phyloP scores from a whole-genome alignment of 805 yeast genomes.

The Suhomyces faveliae region DNA sequence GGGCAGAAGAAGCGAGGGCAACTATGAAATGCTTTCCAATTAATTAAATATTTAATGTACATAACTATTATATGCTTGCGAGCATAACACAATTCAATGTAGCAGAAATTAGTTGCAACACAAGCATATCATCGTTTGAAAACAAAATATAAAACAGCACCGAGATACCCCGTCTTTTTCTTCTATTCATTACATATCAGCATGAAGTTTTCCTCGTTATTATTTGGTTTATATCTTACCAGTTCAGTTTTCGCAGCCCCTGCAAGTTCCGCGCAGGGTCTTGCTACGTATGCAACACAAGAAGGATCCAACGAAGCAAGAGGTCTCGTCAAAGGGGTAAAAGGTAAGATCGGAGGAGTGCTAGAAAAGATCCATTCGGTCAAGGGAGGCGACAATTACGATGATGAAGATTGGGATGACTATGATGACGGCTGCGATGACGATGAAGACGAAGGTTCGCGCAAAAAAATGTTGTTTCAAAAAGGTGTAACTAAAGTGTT shows the following conservation, averaged over 20 bases:
- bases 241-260: constrained; percentile 4
- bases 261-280: background rate
- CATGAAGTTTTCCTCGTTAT: background rate
- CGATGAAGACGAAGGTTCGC: background rate
- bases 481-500: constrained; percentile 22
- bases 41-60: background rate
- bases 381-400: constrained; percentile 2
- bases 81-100: background rate
- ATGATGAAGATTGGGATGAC: constrained; percentile 2
- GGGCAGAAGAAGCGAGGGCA: background rate
- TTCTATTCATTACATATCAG: background rate
- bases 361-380: background rate
- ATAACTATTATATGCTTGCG: background rate
- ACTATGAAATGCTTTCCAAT: constrained; percentile 1
- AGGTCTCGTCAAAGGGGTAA: background rate
- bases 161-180: background rate
- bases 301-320: background rate
- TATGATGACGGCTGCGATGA: constrained; percentile 1
- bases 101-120: background rate
- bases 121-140: background rate
- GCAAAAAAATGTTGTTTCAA: background rate
- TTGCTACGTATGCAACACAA: background rate
- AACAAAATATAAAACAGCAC: background rate
- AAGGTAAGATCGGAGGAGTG: background rate
- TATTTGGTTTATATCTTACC: background rate